Conservation (phyloP, 139 green algal genomes). For the Microglena sp. region DNA sequence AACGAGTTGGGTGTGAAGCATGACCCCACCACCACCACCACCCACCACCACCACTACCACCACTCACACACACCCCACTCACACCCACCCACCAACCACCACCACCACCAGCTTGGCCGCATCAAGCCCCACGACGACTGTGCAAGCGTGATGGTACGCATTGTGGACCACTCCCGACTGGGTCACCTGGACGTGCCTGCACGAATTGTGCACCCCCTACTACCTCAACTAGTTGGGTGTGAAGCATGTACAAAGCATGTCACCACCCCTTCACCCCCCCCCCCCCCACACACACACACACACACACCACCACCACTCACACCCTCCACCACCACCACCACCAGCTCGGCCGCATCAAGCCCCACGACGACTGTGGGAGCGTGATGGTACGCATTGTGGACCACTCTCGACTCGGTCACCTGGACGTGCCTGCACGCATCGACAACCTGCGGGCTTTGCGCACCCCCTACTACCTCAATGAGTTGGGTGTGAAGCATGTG, state of each 20-base stretch:
- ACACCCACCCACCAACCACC: not conserved
- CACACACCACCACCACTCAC: too few relatives aligned
- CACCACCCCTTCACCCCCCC: too few relatives aligned
- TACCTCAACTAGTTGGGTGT: too few relatives aligned
- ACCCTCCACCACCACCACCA: too few relatives aligned
- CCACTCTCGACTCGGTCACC: conserved; percentile 25
- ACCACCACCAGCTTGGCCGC: conserved; percentile 17
- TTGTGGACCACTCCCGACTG: conserved; percentile 26
- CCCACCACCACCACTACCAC: too few relatives aligned
- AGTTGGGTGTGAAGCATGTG: too few relatives aligned
- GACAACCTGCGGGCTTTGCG: not conserved
- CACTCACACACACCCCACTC: not conserved
- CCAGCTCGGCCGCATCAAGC: too few relatives aligned
- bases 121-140: conserved; percentile 25
- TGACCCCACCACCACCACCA: too few relatives aligned
- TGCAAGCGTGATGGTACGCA: conserved; percentile 28
- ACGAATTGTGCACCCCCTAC: not conserved
- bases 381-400: conserved; percentile 36
- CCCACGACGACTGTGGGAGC: conserved; percentile 26
- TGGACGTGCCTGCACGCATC: conserved; percentile 23
- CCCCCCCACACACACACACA: too few relatives aligned
- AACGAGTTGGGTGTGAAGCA: too few relatives aligned
- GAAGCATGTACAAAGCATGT: too few relatives aligned
- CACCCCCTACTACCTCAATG: not conserved
- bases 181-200: conserved; percentile 36